These are phyloP conservation scores for Coemansia furcata DNA, from an alignment of 192 early-diverging fungal species.

Conservation along the genomic window DNA sequence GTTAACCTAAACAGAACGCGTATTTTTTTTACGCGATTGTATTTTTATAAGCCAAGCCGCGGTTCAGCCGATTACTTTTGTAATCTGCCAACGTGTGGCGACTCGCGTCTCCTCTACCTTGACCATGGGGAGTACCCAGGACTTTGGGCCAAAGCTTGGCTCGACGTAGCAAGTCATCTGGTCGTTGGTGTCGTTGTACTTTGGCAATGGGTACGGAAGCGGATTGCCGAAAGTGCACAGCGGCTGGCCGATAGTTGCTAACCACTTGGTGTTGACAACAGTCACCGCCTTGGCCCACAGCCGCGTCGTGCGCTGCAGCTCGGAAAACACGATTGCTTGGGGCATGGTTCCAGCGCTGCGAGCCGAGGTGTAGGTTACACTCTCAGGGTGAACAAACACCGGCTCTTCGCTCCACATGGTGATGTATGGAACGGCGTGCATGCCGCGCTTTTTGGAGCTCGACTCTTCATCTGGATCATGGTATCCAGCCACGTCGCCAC, in stretches of 20 bases:
- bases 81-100: conserved; percentile 64
- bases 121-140: conserved; percentile 67
- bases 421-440: conserved; percentile 57
- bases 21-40: neutral
- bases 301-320: conserved; percentile 62
- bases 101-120: conserved; percentile 61
- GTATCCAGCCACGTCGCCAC: conserved; percentile 71
- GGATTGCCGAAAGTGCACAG: conserved; percentile 73
- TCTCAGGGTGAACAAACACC: conserved; percentile 74
- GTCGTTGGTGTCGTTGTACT: conserved; percentile 63
- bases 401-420: conserved; percentile 74
- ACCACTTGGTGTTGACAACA: conserved; percentile 73
- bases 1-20: neutral
- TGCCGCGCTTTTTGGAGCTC: conserved; percentile 55
- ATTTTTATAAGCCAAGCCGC: neutral
- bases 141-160: conserved; percentile 68
- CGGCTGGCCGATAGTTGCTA: conserved; percentile 71
- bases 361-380: conserved; percentile 55
- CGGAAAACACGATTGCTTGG: conserved; percentile 68
- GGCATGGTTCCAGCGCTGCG: conserved; percentile 56
- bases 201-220: conserved; percentile 71
- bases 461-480: conserved; percentile 32
- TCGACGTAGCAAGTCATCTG: conserved; percentile 59
- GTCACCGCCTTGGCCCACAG: conserved; percentile 76
- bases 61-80: conserved; percentile 44